These are phyloP conservation scores for Rickenella mellea DNA, from an alignment of 768 basidiomycete species.

Conservation along the genomic window DNA sequence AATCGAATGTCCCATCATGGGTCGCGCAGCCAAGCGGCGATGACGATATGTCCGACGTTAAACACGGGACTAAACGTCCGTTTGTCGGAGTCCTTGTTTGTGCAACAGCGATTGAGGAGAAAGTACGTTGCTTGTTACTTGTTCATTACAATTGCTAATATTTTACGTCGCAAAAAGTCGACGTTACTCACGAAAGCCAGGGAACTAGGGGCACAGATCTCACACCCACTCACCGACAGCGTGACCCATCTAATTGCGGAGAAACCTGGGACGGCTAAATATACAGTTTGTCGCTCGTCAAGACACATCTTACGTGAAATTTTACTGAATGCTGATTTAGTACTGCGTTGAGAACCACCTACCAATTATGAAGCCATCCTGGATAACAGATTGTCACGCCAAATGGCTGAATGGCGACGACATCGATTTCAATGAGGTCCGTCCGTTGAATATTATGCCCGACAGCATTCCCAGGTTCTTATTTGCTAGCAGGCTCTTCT, in stretches of 20 bases:
- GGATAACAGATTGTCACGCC: conserved; percentile 65
- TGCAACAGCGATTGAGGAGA: conserved; percentile 72
- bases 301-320: not conserved
- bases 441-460: conserved; percentile 9
- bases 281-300: conserved; percentile 39
- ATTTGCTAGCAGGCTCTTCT: not conserved
- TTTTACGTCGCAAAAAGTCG: conserved; percentile 33
- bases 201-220: conserved; percentile 68
- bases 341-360: conserved; percentile 76
- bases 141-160: not conserved
- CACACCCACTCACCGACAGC: conserved; percentile 67
- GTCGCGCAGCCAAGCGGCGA: not conserved
- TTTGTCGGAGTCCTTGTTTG: conserved; percentile 59
- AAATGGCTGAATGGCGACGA: conserved; percentile 78
- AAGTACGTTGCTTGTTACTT: conserved; percentile 35
- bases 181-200: conserved; percentile 65
- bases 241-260: conserved; percentile 84
- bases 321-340: conserved; percentile 27
- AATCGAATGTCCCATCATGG: conserved; percentile 14
- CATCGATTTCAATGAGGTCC: conserved; percentile 55
- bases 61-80: conserved; percentile 44
- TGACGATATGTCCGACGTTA: conserved; percentile 5
- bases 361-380: conserved; percentile 69
- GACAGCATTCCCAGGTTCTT: not conserved
- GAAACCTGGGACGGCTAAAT: conserved; percentile 80